Evolutionary conservation across 2,329 filamentous ascomycete species (phyloP).

Genomic region (Penicillium sp.): DNA sequence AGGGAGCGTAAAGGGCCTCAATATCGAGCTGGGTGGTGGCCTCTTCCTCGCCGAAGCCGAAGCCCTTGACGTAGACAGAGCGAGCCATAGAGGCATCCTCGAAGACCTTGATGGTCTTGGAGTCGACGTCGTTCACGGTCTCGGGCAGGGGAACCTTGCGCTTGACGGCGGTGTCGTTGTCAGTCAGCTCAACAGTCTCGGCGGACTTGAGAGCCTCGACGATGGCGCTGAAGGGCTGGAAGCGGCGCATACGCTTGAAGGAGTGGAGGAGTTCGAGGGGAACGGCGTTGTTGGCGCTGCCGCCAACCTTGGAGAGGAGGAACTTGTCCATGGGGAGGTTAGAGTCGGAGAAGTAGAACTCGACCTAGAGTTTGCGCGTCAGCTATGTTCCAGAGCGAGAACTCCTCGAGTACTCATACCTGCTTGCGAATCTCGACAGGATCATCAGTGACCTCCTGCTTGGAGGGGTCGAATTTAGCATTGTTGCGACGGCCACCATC

Average conservation of each 20-base stretch:
- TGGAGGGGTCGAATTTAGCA: slow-evolving; percentile 67
- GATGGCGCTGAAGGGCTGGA: slow-evolving; percentile 80
- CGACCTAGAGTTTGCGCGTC: slow-evolving; percentile 57
- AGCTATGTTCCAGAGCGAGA: not conserved
- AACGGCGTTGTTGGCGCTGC: slow-evolving; percentile 69
- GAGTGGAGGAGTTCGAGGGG: slow-evolving; percentile 70
- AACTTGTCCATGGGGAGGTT: slow-evolving; percentile 88
- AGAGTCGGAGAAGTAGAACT: slow-evolving; percentile 92
- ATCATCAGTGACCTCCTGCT: slow-evolving; percentile 68
- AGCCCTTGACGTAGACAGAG: slow-evolving; percentile 90
- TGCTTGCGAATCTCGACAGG: slow-evolving; percentile 78
- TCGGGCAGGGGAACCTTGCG: slow-evolving; percentile 68
- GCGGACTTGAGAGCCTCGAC: slow-evolving; percentile 79
- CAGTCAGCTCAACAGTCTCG: slow-evolving; percentile 66
- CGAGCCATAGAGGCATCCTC: slow-evolving; percentile 65
- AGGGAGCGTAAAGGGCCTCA: slow-evolving; percentile 82
- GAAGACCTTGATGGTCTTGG: slow-evolving; percentile 52
- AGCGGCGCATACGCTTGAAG: slow-evolving; percentile 95
- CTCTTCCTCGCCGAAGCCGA: slow-evolving; percentile 67
- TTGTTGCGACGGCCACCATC: slow-evolving; percentile 48
- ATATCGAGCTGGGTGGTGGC: slow-evolving; percentile 86
- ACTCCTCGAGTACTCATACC: slow-evolving; percentile 46
- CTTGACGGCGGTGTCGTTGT: slow-evolving; percentile 67
- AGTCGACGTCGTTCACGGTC: slow-evolving; percentile 53
- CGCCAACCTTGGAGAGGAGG: slow-evolving; percentile 73